A percentile compares a stretch with the other conserved stretches of the same genome.
These are phyloP conservation scores for Citrus glauca DNA, from an alignment of 345 rosid species.

Conservation along the genomic window DNA sequence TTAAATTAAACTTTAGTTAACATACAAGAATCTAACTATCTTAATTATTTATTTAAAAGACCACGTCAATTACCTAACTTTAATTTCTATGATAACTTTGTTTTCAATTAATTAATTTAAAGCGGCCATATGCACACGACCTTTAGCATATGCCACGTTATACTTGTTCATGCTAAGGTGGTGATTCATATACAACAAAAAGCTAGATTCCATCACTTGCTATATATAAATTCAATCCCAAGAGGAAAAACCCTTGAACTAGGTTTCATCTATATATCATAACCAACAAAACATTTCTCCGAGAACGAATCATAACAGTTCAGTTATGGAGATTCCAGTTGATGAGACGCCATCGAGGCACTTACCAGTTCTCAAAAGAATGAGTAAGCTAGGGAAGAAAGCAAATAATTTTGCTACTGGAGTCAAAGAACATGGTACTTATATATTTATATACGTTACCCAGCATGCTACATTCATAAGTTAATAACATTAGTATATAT, in stretches of 20 bases:
- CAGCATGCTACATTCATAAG: too few relatives aligned
- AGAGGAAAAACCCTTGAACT: slow-evolving; percentile 14
- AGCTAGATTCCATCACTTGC: slow-evolving; percentile 18
- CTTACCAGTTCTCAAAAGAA: slow-evolving; percentile 29
- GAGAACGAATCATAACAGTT: not conserved
- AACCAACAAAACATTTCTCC: not conserved
- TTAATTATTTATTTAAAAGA: not conserved
- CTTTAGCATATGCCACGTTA: slow-evolving; percentile 8
- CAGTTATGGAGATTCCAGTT: slow-evolving; percentile 20
- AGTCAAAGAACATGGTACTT: slow-evolving; percentile 49
- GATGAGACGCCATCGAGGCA: slow-evolving; percentile 21
- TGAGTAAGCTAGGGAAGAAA: slow-evolving; percentile 48
- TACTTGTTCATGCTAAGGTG: slow-evolving; percentile 16
- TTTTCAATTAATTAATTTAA: not conserved
- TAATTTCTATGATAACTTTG: too few relatives aligned
- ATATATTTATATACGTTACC: not conserved
- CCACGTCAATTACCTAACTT: not conserved
- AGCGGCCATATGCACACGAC: slow-evolving; percentile 1
- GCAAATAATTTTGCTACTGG: slow-evolving; percentile 43
- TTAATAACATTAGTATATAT: too few relatives aligned
- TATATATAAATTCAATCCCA: not conserved
- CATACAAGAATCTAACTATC: not conserved
- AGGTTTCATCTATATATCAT: slow-evolving; percentile 4
- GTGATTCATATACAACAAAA: slow-evolving; percentile 30
- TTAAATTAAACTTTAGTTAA: not conserved